These are phyloP conservation scores for Arthrobotrys pseudoclavata DNA, from an alignment of 2,329 filamentous ascomycete genomes.

Conservation along the genomic window DNA sequence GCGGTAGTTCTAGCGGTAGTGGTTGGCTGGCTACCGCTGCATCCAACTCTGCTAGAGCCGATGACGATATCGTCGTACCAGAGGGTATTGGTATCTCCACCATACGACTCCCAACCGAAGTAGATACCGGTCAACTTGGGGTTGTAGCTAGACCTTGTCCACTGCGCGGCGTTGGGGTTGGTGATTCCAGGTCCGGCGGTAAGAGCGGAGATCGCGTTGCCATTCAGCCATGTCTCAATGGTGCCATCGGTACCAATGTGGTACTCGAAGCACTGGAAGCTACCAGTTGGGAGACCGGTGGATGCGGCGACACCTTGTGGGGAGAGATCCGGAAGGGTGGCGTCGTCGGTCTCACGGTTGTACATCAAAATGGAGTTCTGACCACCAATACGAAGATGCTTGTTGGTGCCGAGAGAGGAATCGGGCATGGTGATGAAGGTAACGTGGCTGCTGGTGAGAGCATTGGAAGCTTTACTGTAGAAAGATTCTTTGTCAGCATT, in stretches of 20 bases:
- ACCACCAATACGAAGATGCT: slow-evolving; percentile 75
- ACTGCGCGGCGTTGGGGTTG: slow-evolving; percentile 71
- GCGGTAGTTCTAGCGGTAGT: slow-evolving; percentile 40
- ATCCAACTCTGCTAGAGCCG: slow-evolving; percentile 69
- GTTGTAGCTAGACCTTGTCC: slow-evolving; percentile 70
- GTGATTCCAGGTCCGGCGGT: slow-evolving; percentile 68
- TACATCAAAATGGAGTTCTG: slow-evolving; percentile 75
- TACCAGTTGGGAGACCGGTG: slow-evolving; percentile 69
- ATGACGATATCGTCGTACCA: slow-evolving; percentile 75
- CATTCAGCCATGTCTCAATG: slow-evolving; percentile 75
- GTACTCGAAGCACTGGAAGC: slow-evolving; percentile 75
- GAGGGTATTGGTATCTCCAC: slow-evolving; percentile 73
- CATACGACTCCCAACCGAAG: slow-evolving; percentile 76
- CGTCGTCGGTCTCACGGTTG: slow-evolving; percentile 75
- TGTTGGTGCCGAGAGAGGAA: slow-evolving; percentile 71
- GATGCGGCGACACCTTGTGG: slow-evolving; percentile 73
- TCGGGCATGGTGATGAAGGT: slow-evolving; percentile 77
- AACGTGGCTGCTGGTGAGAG: slow-evolving; percentile 73
- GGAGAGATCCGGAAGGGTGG: slow-evolving; percentile 74
- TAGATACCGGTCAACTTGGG: slow-evolving; percentile 72
- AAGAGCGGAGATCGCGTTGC: slow-evolving; percentile 70
- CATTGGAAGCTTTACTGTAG: slow-evolving; percentile 71
- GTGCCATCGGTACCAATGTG: slow-evolving; percentile 73
- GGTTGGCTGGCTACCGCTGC: slow-evolving; percentile 61
- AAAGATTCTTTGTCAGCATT: slow-evolving; percentile 61